Evolutionary conservation across 306 rosid species (phyloP), one percentile per base, ranked within the genome.

Genomic region (Rubus idaeus): DNA sequence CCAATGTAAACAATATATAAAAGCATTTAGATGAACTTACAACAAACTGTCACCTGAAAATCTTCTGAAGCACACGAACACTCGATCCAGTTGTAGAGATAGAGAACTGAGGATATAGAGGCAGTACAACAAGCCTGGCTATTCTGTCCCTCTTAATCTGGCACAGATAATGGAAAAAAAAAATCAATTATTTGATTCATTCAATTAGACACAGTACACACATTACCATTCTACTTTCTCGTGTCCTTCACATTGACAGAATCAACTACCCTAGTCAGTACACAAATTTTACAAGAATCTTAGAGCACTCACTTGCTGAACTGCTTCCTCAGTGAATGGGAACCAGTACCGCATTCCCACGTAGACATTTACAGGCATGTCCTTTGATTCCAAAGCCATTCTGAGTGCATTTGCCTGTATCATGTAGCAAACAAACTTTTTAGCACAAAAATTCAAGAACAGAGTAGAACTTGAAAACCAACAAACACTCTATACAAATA

Each of bases 11-110:
- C 20, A 79, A 26, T 20, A 61, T 35, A 69, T 55, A 69, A 51
- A 39, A 47, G 3, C 68, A 72, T 78, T 86, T 62, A 68, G 52
- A 67, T 52, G 68, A 77, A 62, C 51, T 74, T 68, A 37, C 52
- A 75, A 35, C 23, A 42, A 74, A 61, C 13, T 73, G 79, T 75
- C 76, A 96, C 99, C 97, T 88, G 90, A 93, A 93, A 53, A 82
- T 68, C n/a, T 84, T 88, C 71, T 87, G 87, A 37, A 96, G 91
- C 58, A 93, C 96, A 50, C 97, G 91, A 76, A 96, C 75, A 80
- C 99, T 96, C 49, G 99, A 96, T 80, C 99, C 99, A 60, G 99
- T 96, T n/a, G 99, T 96, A 61, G 99, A 96, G 82, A 96, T 96
- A 84, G 99, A 96, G 81, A 88, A 96, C 71, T 96, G 99, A 71